These are phyloP conservation scores for Coemansia sp. DNA, from an alignment of 371 early-diverging fungal species.

Conservation along the genomic window DNA sequence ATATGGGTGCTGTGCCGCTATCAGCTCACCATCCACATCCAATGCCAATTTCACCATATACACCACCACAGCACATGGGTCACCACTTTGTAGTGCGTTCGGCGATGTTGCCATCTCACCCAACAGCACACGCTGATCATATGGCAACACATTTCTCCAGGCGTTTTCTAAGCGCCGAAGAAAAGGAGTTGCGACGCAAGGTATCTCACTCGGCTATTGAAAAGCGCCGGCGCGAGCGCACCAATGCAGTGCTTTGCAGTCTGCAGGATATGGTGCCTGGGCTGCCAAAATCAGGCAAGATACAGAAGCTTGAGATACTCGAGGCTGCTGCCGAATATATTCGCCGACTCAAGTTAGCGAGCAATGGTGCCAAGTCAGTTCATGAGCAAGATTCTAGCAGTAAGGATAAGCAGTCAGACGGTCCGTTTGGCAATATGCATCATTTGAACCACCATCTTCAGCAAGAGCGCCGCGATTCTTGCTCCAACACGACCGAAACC, in stretches of 20 bases:
- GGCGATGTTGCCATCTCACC: background rate
- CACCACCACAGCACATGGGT: background rate
- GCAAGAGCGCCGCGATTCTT: background rate
- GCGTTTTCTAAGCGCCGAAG: conserved; percentile 40
- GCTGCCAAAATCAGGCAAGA: conserved; percentile 45
- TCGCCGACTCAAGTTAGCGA: conserved; percentile 25
- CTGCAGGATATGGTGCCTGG: conserved; percentile 49
- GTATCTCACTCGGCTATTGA: conserved; percentile 52
- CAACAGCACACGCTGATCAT: background rate
- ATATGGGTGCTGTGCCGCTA: background rate
- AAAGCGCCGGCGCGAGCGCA: conserved; percentile 52
- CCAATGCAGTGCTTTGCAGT: conserved; percentile 47
- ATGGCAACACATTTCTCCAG: background rate
- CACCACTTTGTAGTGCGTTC: background rate
- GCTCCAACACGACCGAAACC: conserved; percentile 2
- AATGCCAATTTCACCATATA: background rate
- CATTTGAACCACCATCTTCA: background rate
- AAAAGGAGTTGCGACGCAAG: conserved; percentile 45
- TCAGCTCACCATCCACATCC: background rate
- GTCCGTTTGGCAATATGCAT: background rate
- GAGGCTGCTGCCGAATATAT: conserved; percentile 52
- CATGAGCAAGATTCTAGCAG: background rate
- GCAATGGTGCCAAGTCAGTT: background rate
- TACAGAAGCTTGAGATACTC: conserved; percentile 52
- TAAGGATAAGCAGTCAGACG: background rate